Evolutionary conservation across 75 land plant species (phyloP), one percentile per base, ranked within the genome.

Genomic region (Adiantum capillusveneris): DNA sequence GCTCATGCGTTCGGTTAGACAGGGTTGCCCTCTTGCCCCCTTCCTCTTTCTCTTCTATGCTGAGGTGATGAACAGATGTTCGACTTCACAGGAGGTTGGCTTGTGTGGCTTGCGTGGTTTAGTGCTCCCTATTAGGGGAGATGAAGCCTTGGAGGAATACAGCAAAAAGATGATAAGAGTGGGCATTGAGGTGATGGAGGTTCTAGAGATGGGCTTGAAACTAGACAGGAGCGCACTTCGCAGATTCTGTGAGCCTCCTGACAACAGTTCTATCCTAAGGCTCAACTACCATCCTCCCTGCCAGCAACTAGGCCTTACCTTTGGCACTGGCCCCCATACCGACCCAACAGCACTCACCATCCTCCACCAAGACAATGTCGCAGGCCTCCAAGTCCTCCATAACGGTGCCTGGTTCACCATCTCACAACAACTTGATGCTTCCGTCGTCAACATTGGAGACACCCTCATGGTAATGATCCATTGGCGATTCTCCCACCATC

Each of bases 391-490:
- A 46, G 79, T 83, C 24, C 67, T 75, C 51, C 41, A 66, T 37
- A 44, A 67, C 31, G 68, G 65, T n/a, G 26, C 29, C 12, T 83
- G 86, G 86, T 43, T 60, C 16, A 64, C 70, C 0, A 62, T 83
- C 46, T 55, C 48, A 17, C 86, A 84, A 2, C 65, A 58, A 0
- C 46, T 46, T 0, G 72, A 60, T 17, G 82, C 80, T 6, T 45
- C 80, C 11, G 83, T 81, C 43, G 62, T 75, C 67, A 83, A 79
- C 65, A 75, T 83, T 41, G 85, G 85, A 31, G 85, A 83, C 68
- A 75, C 82, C 0, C 62, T 79, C 54, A 79, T 69, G 74, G 81
- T 70, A 70, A 30, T n/a, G 28, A 12, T 17, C 62, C 46, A 7
- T 9, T 37, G 5, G 51, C 51, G n/a, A n/a, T n/a, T n/a, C n/a